A percentile compares a stretch with the other conserved stretches of the same genome.
Evolutionary conservation across 164 flowering plant species (phyloP).

Genomic region (Malania oleifera): DNA sequence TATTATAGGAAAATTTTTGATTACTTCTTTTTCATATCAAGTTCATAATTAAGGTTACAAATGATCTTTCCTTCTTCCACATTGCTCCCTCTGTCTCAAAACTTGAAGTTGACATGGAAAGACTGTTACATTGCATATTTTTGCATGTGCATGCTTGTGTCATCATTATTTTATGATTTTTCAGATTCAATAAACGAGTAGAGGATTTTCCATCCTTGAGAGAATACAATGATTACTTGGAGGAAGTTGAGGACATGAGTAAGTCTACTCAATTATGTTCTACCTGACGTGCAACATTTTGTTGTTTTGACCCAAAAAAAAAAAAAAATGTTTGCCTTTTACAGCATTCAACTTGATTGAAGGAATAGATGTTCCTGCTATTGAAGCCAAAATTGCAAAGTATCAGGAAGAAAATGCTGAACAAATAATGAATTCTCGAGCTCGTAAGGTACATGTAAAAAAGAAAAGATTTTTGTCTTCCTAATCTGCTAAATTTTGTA

Average conservation of each 20-base stretch:
- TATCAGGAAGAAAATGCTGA: conserved; percentile 88
- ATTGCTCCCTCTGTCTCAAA: no score
- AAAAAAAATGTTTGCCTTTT: conserved; percentile 4
- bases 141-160: background rate
- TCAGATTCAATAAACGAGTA: conserved; percentile 81
- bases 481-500: background rate
- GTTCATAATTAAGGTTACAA: no score
- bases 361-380: conserved; percentile 68
- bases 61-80: no score
- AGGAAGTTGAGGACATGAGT: conserved; percentile 98
- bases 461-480: background rate
- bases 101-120: background rate
- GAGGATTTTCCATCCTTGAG: conserved; percentile 84
- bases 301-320: background rate
- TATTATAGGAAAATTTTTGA: no score
- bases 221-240: conserved; percentile 93
- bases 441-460: conserved; percentile 63
- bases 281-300: background rate
- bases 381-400: conserved; percentile 69
- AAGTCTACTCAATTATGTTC: conserved; percentile 21
- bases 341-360: conserved; percentile 61
- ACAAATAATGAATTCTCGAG: conserved; percentile 76
- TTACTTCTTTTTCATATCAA: no score
- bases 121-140: background rate
- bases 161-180: background rate